Evolutionary conservation across 2,329 filamentous ascomycete genomes (phyloP).

Genomic region (Seiridium unicorne): DNA sequence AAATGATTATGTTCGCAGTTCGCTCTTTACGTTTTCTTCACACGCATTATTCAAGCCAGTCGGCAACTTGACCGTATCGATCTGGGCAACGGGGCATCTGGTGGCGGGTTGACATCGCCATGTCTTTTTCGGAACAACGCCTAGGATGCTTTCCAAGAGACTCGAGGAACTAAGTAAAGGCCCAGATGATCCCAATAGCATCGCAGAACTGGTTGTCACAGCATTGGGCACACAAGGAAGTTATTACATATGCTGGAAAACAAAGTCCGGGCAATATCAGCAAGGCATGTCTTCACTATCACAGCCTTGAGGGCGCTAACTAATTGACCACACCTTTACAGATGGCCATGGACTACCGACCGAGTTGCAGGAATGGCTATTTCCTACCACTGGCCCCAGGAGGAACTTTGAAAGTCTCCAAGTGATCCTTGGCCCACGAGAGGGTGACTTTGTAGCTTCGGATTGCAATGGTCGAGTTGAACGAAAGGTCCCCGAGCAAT

Average conservation of each 20-base stretch:
- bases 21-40: background rate
- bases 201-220: slow-evolving; percentile 29
- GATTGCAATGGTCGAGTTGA: slow-evolving; percentile 25
- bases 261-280: slow-evolving; percentile 21
- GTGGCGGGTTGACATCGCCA: slow-evolving; percentile 2
- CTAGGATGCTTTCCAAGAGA: slow-evolving; percentile 24
- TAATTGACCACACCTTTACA: slow-evolving; percentile 5
- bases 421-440: slow-evolving; percentile 24
- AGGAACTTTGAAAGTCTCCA: slow-evolving; percentile 28
- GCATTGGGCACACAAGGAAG: slow-evolving; percentile 25
- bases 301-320: background rate
- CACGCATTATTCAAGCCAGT: background rate
- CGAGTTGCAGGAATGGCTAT: slow-evolving; percentile 25
- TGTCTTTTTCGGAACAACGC: background rate
- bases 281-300: slow-evolving; percentile 19
- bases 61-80: background rate
- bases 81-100: background rate
- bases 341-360: slow-evolving; percentile 24
- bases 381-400: slow-evolving; percentile 23
- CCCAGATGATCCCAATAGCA: slow-evolving; percentile 20
- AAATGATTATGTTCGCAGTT: background rate
- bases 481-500: slow-evolving; percentile 15
- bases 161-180: slow-evolving; percentile 21
- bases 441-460: slow-evolving; percentile 25
- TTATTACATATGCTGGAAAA: slow-evolving; percentile 31